Base-by-base conservation (phyloP, 1,284 basidiomycete species). In the Ustilago xerochloae region DNA sequence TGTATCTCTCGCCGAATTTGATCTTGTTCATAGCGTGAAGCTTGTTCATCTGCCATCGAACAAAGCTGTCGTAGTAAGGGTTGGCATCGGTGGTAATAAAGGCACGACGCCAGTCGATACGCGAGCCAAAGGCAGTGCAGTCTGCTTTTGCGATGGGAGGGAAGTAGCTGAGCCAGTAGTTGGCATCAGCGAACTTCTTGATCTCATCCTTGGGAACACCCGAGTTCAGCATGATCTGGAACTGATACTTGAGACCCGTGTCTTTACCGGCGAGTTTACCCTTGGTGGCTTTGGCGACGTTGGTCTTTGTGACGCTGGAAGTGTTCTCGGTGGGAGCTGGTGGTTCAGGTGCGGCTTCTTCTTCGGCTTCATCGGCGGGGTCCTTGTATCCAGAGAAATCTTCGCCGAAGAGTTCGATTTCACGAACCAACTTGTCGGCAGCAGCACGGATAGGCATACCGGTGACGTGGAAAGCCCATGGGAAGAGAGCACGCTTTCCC, bases 361-460 rank as follows among this genome's bases (percentile, higher is more conserved):
- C 54, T 48, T 88, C 88, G 46, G 88, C 88, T 63, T 88, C 88
- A 18, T 84, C 64, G n/a, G 65, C 62, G 3, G 58, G 68, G 87
- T 55, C 73, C 47, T 85, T 85, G 84, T 89, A 96, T 20, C 89
- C 88, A 65, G 93, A 90, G 75, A 99, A 97, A 84, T 98, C 90
- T 50, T 89, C 87, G 16, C 97, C 97, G 79, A 99, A 99, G 85
- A 97, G 87, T 83, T 97, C 94, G 85, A 98, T 95, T 86, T 99
- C 97, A 49, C 96, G 91, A 64, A 97, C 91, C 65, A 99, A 91
- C 86, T 98, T 99, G 88, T 99, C 97, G 9, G 96, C 88, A 22
- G 96, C 92, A 22, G 96, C 94, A 89, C 97, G 97, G 88, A 99
- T 99, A 48, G 96, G 96, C 93, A 99, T 93, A 54, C 96, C 96